A percentile compares a stretch with the other conserved stretches of the same genome.
Evolutionary conservation across 1,284 basidiomycete genomes (phyloP).

Genomic region (Ceratobasidium sp.): DNA sequence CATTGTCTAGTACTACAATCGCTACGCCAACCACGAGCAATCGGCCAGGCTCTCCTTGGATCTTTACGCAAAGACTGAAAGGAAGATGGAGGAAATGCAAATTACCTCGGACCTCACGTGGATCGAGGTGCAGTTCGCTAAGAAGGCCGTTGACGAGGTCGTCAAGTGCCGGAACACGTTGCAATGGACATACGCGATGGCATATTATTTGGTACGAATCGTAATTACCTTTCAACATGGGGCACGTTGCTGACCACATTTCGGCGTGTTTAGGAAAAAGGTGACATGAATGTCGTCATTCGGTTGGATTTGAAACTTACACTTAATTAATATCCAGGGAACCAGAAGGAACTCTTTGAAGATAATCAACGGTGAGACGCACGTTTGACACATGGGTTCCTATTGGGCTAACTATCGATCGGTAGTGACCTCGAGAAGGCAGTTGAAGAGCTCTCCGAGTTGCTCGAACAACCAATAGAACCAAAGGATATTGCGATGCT

Average conservation of each 20-base stretch:
- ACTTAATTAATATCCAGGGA: slow-evolving; percentile 60
- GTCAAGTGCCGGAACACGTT: slow-evolving; percentile 91
- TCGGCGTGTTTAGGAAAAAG: slow-evolving; percentile 16
- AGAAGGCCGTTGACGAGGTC: slow-evolving; percentile 92
- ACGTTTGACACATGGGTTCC: background rate
- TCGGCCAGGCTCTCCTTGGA: slow-evolving; percentile 94
- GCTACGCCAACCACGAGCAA: slow-evolving; percentile 98
- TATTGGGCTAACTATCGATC: slow-evolving; percentile 5
- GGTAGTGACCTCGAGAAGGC: slow-evolving; percentile 88
- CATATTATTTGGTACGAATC: slow-evolving; percentile 72
- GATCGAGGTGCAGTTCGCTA: slow-evolving; percentile 99
- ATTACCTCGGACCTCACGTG: slow-evolving; percentile 87
- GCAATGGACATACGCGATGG: slow-evolving; percentile 99
- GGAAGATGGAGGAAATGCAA: slow-evolving; percentile 99
- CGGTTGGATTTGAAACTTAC: slow-evolving; percentile 4
- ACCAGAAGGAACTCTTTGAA: slow-evolving; percentile 95
- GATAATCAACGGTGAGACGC: slow-evolving; percentile 84
- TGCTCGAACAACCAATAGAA: slow-evolving; percentile 90
- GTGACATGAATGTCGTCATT: slow-evolving; percentile 48
- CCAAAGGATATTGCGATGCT: slow-evolving; percentile 79
- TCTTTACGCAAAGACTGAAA: slow-evolving; percentile 92
- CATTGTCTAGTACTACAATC: slow-evolving; percentile 85
- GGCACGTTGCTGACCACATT: background rate
- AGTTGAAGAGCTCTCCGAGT: slow-evolving; percentile 91
- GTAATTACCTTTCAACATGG: background rate